Base-by-base conservation (phyloP, 1,139 yeast species). In the Insectozyma bohioensis region DNA sequence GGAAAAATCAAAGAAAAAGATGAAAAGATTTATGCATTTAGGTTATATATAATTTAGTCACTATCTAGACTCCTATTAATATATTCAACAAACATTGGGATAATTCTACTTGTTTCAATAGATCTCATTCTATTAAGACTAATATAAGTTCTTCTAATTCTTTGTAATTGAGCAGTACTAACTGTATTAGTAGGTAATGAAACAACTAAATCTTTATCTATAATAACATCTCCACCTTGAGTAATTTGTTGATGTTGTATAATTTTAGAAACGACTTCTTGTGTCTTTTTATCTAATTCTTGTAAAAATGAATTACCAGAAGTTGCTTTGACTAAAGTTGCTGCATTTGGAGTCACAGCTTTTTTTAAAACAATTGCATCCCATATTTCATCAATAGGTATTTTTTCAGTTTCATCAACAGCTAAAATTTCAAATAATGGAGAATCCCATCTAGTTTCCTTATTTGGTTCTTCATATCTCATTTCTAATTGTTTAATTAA, bases 401-500 rank as follows among this genome's bases (percentile, higher is more conserved):
- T 49, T 9, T 32, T 37, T 37, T 68, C 72, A 5, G 62, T 55
- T n/a, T 61, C 63, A 39, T 80, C 80, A 28, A 76, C 80, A 26
- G 79, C 73, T 24, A 39, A 30, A 1, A 86, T 58, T 0, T 86
- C 78, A 54, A 87, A 83, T 41, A 90, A 61, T 2, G 99, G 99
- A 4, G 95, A 79, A 54, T 92, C 99, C 98, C 98, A 92, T 40
- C 97, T 67, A 23, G 83, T 77, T 51, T 77, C 75, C 13, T 80
- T 80, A 49, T 86, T 85, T 1, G 99, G 99, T 54, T 92, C 98
- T 56, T 92, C 98, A 51, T 82, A 94, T 42, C 98, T 61, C 78
- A 88, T 85, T 4, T 79, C 73, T 42, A 92, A 61, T 34, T 84
- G 92, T 14, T 71, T 72, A 30, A 90, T 65, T 30, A 87, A 58